Base-by-base conservation (phyloP, 345 rosid species). In the Gossypium rotundifolium region DNA sequence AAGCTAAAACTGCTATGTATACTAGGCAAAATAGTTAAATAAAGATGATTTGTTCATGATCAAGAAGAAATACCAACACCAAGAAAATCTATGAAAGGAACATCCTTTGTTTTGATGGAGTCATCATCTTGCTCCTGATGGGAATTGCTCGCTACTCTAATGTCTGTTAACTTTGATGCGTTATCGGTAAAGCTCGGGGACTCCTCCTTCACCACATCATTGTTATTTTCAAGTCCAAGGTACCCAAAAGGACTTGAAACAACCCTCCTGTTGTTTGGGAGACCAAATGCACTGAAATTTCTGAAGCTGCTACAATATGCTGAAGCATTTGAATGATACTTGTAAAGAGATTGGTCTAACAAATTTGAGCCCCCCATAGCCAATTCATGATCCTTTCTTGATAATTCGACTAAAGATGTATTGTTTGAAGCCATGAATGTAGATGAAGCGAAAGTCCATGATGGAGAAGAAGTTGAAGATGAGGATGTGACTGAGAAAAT, bases 31-130 rank as follows among this genome's bases (percentile, higher is more conserved):
- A 51, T 33, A 73, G 55, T 74, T 76, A 72, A 78, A 76, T 76
- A 60, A 55, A 74, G 48, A 51, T n/a, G 7, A 17, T 18, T 23
- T 67, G 22, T 20, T 14, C 70, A 71, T 62, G 72, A 65, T 86
- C 86, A 88, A 79, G 88, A 87, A 76, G 91, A 79, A 55, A 87
- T 82, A 79, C 91, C 93, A 17, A 87, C 93, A 42, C 93, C 93
- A 80, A 89, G 93, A 75, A 89, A 89, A 80, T 89, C 90, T 55
- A 89, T 89, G 78, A 89, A 87, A 14, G 84, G 84, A 81, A 78
- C 85, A 65, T 81, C 85, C 54, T 81, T 77, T 13, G 62, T 73
- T 72, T 68, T 64, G 22, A 65, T 77, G 7, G 84, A 71, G 45
- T 72, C 80, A 68, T 75, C 81, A 46, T 64, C 84, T 70, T 77